Conservation (phyloP, 73 alveolate species). For the Paramecium sexaurelia region DNA sequence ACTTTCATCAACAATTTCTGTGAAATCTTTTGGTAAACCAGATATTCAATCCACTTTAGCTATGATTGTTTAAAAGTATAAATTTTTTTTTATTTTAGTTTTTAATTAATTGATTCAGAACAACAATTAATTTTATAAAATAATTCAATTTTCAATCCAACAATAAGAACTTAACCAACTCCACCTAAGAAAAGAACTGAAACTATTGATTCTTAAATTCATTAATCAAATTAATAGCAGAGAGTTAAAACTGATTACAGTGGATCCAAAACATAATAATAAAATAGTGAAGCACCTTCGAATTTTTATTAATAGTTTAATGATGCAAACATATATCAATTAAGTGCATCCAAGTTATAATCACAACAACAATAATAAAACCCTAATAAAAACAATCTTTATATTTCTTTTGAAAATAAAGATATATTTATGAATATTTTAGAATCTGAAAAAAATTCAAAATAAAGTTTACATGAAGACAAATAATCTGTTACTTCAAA, state of each 20-base stretch:
- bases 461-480: not conserved
- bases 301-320: not conserved
- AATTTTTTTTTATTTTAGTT: not conserved
- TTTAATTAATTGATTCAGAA: not conserved
- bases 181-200: conserved; percentile 40
- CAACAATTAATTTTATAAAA: not conserved
- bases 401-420: conserved; percentile 56
- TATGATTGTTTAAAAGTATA: not conserved
- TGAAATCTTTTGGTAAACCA: not conserved
- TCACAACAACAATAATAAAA: not conserved
- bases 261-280: not conserved
- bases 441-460: conserved; percentile 25
- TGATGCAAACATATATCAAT: not conserved
- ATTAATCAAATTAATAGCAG: not conserved
- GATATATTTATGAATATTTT: conserved; percentile 51
- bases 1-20: not conserved
- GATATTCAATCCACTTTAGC: not conserved
- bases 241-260: conserved; percentile 17
- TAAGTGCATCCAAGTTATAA: conserved; percentile 13
- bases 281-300: not conserved
- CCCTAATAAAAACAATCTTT: conserved; percentile 9
- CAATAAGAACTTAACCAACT: conserved; percentile 29
- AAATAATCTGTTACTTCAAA: not conserved
- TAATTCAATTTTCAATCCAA: not conserved
- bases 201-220: not conserved